Base-by-base conservation (phyloP, 192 early-diverging fungal species). In the Piromyces sp. region DNA sequence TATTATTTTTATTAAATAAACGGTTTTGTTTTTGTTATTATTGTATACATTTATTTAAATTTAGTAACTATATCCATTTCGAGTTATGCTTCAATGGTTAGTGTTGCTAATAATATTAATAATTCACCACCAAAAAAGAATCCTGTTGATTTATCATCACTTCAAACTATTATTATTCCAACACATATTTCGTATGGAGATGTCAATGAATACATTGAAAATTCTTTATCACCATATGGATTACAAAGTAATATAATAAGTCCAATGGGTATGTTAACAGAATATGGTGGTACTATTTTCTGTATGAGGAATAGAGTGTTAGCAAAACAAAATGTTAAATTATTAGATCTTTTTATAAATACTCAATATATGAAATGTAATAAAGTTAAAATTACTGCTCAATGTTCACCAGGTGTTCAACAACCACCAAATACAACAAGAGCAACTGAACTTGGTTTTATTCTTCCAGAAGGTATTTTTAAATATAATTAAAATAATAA, bases 251-350 rank as follows among this genome's bases (percentile, higher is more conserved):
- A 36, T 16, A 90, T 94, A 0, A 84, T 94, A 17, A 91, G 89
- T 11, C 89, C 94, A 15, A 87, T 94, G 82, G 88, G 87, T 30
- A 92, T 90, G 33, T 83, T 94, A 68, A 88, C 93, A 2, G 94
- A 94, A 85, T 90, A 94, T 79, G 94, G 94, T 79, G 93, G 94
- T 14, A 91, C 92, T 86, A 87, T 94, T 30, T 83, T 94, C 81
- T 88, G 90, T 68, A 89, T 94, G 84, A 88, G 92, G n/a, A 93
- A 94, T 83, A 86, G 90, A 79, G 80, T 94, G 3, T 89, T 79
- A 30, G 78, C 40, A 28, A 84, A 84, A 13, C 17, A 80, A 19
- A 82, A 58, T 26, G 22, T 83, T 12, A 30, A 16, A 81, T 68
- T 68, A 68, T n/a, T 68, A n/a, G 51, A 68, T 68, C 6, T 68